Percentiles rank a stretch among this genome's conserved stretches.
These are phyloP conservation scores for Coemansia reversa DNA, from an alignment of 192 early-diverging fungal genomes.

Conservation along the genomic window DNA sequence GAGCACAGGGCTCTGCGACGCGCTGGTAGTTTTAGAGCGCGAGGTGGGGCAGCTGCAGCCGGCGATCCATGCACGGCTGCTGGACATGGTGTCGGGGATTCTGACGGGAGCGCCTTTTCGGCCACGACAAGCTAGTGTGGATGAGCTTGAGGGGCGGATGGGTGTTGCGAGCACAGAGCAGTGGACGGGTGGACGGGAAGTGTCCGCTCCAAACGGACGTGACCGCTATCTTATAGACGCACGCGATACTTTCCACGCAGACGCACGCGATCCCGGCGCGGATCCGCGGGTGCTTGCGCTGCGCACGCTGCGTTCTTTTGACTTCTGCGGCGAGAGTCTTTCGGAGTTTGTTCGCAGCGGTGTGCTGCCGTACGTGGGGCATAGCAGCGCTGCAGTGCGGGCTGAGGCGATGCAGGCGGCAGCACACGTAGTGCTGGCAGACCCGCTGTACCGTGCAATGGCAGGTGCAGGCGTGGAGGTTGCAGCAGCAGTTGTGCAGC, in stretches of 20 bases:
- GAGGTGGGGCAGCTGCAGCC: constrained; percentile 77
- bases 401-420: constrained; percentile 73
- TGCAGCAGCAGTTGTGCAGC: constrained; percentile 83
- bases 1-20: constrained; percentile 75
- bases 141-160: constrained; percentile 30
- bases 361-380: constrained; percentile 79
- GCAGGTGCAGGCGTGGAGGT: constrained; percentile 74
- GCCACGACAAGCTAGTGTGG: constrained; percentile 23
- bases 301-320: constrained; percentile 81
- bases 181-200: background rate
- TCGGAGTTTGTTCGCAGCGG: constrained; percentile 89
- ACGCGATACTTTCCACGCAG: too few relatives aligned
- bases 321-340: constrained; percentile 80
- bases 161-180: background rate
- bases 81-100: constrained; percentile 87
- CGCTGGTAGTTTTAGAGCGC: constrained; percentile 74
- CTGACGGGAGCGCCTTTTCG: constrained; percentile 80
- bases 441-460: constrained; percentile 83
- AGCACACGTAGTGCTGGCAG: constrained; percentile 81
- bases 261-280: background rate
- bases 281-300: constrained; percentile 80
- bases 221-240: background rate
- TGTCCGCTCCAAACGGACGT: background rate
- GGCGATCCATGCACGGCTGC: constrained; percentile 83
- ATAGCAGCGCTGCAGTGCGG: constrained; percentile 74